A percentile compares a stretch with the other conserved stretches of the same genome.
Evolutionary conservation across 2,329 filamentous ascomycete genomes (phyloP).

Genomic region (Cladophialophora psammophila): DNA sequence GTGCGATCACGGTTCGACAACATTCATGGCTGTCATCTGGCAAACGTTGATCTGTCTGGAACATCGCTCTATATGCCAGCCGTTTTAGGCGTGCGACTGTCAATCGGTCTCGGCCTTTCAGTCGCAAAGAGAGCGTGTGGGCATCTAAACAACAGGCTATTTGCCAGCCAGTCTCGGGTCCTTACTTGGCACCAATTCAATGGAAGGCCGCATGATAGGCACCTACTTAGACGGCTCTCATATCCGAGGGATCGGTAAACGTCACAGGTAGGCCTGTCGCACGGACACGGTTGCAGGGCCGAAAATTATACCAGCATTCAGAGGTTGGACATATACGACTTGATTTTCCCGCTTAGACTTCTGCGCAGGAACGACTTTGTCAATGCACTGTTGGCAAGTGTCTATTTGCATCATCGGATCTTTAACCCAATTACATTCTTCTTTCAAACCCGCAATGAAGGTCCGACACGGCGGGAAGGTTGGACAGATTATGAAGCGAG

Average conservation of each 20-base stretch:
- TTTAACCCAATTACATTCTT: neutral
- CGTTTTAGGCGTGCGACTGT: neutral
- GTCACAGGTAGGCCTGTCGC: neutral
- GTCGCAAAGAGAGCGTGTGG: neutral
- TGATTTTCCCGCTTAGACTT: neutral
- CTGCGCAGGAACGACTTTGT: neutral
- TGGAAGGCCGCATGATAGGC: slow-evolving; percentile 1
- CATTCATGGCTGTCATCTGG: neutral
- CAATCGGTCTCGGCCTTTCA: neutral
- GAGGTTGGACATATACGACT: neutral
- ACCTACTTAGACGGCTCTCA: neutral
- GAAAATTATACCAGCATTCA: neutral
- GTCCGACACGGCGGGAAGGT: neutral
- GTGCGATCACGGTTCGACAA: neutral
- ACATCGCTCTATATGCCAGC: neutral
- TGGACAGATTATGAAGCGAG: neutral
- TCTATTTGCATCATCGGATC: neutral
- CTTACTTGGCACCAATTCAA: neutral
- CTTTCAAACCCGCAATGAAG: neutral
- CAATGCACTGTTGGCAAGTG: neutral
- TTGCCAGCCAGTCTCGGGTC: slow-evolving; percentile 14
- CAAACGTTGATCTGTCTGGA: neutral
- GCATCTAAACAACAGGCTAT: neutral
- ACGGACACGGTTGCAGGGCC: neutral
- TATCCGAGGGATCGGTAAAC: neutral